Evolutionary conservation across 1,284 basidiomycete species (phyloP).

Genomic region (Anthracocystis panici-leucophaei): DNA sequence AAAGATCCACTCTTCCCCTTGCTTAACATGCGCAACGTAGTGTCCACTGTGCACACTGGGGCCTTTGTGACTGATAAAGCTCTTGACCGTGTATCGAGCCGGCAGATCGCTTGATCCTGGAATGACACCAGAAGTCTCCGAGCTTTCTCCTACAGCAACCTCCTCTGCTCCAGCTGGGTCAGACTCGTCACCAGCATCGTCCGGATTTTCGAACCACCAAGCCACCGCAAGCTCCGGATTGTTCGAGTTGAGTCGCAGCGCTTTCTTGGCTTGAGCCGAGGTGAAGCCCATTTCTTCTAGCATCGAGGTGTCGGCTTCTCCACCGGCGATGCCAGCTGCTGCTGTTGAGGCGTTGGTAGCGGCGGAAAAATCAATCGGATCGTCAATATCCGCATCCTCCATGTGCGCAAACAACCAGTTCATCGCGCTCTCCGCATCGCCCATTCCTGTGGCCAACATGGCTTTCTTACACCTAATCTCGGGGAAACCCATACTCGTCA

Average conservation of each 20-base stretch:
- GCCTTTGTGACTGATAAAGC: constrained; percentile 97
- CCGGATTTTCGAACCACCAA: constrained; percentile 96
- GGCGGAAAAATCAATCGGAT: constrained; percentile 74
- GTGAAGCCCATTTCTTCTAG: constrained; percentile 95
- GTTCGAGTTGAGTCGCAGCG: constrained; percentile 83
- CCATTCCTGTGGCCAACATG: constrained; percentile 82
- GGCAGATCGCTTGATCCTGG: constrained; percentile 74
- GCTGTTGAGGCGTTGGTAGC: constrained; percentile 7
- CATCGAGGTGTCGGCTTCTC: constrained; percentile 71
- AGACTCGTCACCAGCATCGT: constrained; percentile 80
- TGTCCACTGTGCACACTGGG: constrained; percentile 81
- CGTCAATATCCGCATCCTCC: constrained; percentile 93
- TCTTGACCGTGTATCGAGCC: constrained; percentile 83
- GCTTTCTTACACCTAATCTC: constrained; percentile 72
- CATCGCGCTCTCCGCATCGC: constrained; percentile 85
- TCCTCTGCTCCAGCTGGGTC: constrained; percentile 9
- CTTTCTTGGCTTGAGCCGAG: constrained; percentile 84
- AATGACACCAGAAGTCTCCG: constrained; percentile 18
- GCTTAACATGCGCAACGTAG: constrained; percentile 85
- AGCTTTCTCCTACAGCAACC: constrained; percentile 8
- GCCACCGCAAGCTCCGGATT: constrained; percentile 88
- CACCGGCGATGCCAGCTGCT: constrained; percentile 61
- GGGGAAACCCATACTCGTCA: constrained; percentile 65
- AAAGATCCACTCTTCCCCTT: constrained; percentile 48
- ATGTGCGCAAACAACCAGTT: constrained; percentile 94